phyloP scores from a whole-genome alignment of 129 eudicot species.

The Smallanthus sonchifolius region DNA sequence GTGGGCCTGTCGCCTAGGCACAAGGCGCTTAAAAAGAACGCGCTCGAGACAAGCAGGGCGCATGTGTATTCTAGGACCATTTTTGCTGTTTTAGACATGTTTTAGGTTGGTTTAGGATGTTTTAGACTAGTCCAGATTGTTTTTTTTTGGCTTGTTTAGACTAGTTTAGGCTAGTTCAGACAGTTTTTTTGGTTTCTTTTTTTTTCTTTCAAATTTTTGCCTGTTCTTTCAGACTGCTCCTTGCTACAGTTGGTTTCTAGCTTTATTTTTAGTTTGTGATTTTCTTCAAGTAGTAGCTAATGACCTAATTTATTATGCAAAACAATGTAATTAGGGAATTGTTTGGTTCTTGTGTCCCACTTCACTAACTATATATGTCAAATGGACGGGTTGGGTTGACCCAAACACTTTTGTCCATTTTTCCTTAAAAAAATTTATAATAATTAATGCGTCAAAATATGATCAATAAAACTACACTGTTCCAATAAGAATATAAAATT shows the following conservation, averaged over 20 bases:
- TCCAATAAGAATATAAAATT: background rate
- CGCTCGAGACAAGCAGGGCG: too few relatives aligned
- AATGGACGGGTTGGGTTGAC: slow-evolving; percentile 5
- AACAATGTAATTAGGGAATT: background rate
- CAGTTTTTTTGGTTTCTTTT: background rate
- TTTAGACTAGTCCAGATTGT: too few relatives aligned
- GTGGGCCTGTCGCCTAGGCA: too few relatives aligned
- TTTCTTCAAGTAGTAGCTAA: background rate
- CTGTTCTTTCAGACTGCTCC: background rate
- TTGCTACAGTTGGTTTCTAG: background rate
- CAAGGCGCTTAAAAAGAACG: too few relatives aligned
- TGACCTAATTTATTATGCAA: background rate
- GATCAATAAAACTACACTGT: background rate
- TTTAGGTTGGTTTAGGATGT: too few relatives aligned
- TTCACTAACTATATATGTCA: background rate
- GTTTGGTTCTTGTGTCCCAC: background rate
- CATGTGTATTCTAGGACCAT: too few relatives aligned
- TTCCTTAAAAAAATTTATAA: background rate
- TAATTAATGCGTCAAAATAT: background rate
- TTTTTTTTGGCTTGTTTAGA: background rate
- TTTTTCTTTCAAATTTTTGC: too few relatives aligned
- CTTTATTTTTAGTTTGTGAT: background rate
- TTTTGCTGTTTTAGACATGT: too few relatives aligned
- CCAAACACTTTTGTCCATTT: background rate
- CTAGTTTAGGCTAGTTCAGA: too few relatives aligned